Percentiles rank a stretch among this genome's conserved stretches.
phyloP scores from a whole-genome alignment of 257 asterid genomes.

The Gynochthodes officinalis region DNA sequence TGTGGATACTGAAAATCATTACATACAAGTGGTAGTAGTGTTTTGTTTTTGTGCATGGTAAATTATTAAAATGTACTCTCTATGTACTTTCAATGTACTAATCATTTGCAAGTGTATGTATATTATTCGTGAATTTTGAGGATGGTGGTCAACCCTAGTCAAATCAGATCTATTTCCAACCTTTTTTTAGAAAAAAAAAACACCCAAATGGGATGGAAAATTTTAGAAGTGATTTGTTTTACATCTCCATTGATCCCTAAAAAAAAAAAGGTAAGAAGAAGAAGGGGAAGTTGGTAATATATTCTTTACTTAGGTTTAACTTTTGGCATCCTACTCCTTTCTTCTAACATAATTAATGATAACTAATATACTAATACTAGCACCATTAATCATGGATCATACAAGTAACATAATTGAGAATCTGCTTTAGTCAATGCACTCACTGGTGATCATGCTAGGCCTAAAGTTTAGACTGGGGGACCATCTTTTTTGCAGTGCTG shows the following conservation, averaged over 20 bases:
- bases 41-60: no score
- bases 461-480: conserved; percentile 22
- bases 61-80: no score
- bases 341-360: not conserved
- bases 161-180: no score
- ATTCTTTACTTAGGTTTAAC: not conserved
- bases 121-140: no score
- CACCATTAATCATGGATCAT: not conserved
- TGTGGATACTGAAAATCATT: no score
- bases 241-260: no score
- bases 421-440: conserved; percentile 18
- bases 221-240: no score
- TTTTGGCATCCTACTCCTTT: conserved; percentile 13
- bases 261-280: not conserved
- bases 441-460: conserved; percentile 17
- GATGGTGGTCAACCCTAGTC: no score
- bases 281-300: not conserved
- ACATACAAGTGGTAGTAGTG: not conserved
- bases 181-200: no score
- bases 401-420: not conserved
- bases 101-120: no score
- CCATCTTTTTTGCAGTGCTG: conserved; percentile 11
- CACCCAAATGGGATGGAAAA: no score
- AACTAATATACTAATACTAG: not conserved
- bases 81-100: no score